phyloP scores from a whole-genome alignment of 2,329 filamentous ascomycete species.

The Claviceps fusiformis region DNA sequence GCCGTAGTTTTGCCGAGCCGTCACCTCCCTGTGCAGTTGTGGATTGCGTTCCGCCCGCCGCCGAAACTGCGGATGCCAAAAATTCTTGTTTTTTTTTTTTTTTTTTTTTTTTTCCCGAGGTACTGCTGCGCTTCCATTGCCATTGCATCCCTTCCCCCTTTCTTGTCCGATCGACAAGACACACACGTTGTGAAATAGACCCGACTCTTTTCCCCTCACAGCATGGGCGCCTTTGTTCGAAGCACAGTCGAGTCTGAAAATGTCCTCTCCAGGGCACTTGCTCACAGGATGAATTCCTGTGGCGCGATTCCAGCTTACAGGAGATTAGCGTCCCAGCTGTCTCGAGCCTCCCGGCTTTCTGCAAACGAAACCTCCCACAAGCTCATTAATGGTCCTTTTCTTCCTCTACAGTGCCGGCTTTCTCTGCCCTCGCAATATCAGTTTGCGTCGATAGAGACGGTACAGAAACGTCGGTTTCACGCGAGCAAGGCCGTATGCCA shows the following conservation, averaged over 20 bases:
- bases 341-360: slow-evolving; percentile 15
- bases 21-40: slow-evolving; percentile 7
- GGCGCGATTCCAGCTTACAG: slow-evolving; percentile 34
- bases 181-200: slow-evolving; percentile 15
- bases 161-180: slow-evolving; percentile 12
- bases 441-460: slow-evolving; percentile 18
- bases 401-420: slow-evolving; percentile 33
- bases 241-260: slow-evolving; percentile 28
- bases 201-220: slow-evolving; percentile 14
- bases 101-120: neutral
- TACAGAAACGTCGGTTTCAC: slow-evolving; percentile 21
- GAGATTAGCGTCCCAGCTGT: slow-evolving; percentile 29
- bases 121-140: slow-evolving; percentile 6
- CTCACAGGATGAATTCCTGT: slow-evolving; percentile 21
- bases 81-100: slow-evolving; percentile 22
- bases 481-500: slow-evolving; percentile 16
- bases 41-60: slow-evolving; percentile 15
- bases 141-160: slow-evolving; percentile 9
- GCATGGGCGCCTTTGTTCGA: slow-evolving; percentile 34
- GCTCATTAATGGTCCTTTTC: slow-evolving; percentile 15
- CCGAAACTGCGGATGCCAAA: slow-evolving; percentile 25
- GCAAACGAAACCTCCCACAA: slow-evolving; percentile 15
- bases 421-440: slow-evolving; percentile 20
- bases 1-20: slow-evolving; percentile 22
- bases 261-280: slow-evolving; percentile 27